Percentiles rank a stretch among this genome's conserved stretches.
These are phyloP conservation scores for Penicillium desertorum DNA, from an alignment of 495 filamentous ascomycete species.

Conservation along the genomic window DNA sequence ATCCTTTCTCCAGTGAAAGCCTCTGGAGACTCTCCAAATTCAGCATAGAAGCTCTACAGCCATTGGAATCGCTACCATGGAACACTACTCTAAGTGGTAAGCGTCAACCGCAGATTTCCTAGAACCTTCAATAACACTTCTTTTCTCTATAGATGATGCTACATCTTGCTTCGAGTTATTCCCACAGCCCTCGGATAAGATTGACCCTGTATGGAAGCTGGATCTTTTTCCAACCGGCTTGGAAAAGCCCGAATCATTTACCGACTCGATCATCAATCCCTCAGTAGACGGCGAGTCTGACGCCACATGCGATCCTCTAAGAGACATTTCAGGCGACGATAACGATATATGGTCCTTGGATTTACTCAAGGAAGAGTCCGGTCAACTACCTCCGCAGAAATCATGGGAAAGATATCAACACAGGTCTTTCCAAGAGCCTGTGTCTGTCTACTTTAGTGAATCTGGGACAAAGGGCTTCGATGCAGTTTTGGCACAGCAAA, in stretches of 20 bases:
- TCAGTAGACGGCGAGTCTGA: conserved; percentile 33
- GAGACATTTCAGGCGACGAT: conserved; percentile 24
- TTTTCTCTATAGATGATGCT: conserved; percentile 28
- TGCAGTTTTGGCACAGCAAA: conserved; percentile 51
- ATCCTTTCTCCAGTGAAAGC: conserved; percentile 72
- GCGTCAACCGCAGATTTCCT: conserved; percentile 5
- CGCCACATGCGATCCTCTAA: conserved; percentile 4
- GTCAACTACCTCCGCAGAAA: conserved; percentile 44
- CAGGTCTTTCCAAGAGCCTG: conserved; percentile 38
- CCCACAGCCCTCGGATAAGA: conserved; percentile 23
- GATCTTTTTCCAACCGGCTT: conserved; percentile 33
- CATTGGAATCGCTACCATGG: conserved; percentile 41
- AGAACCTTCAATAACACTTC: conserved; percentile 4
- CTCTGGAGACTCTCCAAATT: conserved; percentile 58
- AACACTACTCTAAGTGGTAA: conserved; percentile 38
- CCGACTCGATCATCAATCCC: conserved; percentile 30
- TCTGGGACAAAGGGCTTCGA: conserved; percentile 73
- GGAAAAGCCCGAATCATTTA: conserved; percentile 16
- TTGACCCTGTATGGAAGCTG: conserved; percentile 34
- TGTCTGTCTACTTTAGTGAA: conserved; percentile 72
- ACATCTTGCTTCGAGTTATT: conserved; percentile 28
- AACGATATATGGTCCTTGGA: conserved; percentile 59
- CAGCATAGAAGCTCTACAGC: conserved; percentile 40
- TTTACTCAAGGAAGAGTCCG: conserved; percentile 13
- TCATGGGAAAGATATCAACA: conserved; percentile 74